Conservation (phyloP, 441 rosid genomes). For the Corymbia calophylla region DNA sequence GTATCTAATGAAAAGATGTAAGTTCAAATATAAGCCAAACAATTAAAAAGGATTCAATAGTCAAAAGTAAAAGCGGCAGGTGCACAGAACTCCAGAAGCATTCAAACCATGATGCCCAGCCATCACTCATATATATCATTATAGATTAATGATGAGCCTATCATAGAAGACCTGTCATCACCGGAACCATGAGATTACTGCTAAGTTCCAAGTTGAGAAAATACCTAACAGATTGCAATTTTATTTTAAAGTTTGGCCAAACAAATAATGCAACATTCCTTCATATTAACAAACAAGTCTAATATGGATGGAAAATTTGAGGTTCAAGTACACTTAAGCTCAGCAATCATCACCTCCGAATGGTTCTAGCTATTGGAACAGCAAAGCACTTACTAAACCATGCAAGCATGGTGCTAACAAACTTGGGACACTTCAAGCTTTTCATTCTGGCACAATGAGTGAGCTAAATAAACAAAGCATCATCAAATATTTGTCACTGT, state of each 20-base stretch:
- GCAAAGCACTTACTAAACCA: not conserved
- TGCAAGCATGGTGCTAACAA: not conserved
- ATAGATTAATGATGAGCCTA: not conserved
- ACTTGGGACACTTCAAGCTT: not conserved
- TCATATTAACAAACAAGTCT: not conserved
- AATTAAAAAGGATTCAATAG: not conserved
- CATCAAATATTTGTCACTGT: not conserved
- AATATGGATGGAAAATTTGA: not conserved
- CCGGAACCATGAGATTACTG: not conserved
- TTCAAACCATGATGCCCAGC: not conserved
- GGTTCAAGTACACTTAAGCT: not conserved
- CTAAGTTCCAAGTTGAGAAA: not conserved
- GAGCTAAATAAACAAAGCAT: not conserved
- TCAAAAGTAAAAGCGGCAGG: not conserved
- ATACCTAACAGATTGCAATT: not conserved
- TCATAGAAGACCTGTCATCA: not conserved
- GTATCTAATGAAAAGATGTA: not conserved
- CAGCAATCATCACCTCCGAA: not conserved
- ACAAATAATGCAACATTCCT: not conserved
- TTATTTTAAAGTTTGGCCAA: not conserved
- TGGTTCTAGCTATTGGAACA: not conserved
- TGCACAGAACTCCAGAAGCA: not conserved
- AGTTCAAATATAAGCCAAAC: not conserved
- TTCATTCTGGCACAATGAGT: not conserved
- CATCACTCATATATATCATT: not conserved